phyloP scores from a whole-genome alignment of 176 grass and related monocot genomes.

The Cenchrus purpureus region DNA sequence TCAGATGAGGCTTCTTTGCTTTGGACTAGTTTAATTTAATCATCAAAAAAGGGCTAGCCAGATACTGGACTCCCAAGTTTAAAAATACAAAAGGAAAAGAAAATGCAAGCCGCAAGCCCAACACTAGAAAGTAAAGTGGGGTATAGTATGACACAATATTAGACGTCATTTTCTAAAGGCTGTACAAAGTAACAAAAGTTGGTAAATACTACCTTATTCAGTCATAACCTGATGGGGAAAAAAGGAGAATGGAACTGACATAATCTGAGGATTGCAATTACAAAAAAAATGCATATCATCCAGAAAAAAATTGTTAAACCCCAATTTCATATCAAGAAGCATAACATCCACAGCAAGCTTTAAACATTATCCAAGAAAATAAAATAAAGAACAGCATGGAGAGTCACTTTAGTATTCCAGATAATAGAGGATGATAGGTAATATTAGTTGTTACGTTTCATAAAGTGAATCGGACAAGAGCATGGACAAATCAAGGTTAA shows the following conservation, averaged over 20 bases:
- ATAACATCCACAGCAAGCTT: slow-evolving; percentile 11
- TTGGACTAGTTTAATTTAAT: neutral
- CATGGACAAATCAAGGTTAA: neutral
- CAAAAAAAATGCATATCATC: neutral
- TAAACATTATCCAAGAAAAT: neutral
- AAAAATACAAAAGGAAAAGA: neutral
- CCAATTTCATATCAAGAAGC: neutral
- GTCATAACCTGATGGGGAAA: neutral
- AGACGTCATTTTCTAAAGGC: neutral
- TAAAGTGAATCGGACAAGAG: neutral
- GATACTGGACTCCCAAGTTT: neutral
- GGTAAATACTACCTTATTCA: neutral
- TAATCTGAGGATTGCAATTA: neutral
- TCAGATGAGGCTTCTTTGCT: neutral
- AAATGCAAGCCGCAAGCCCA: neutral
- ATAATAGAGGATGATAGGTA: neutral
- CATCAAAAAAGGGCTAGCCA: slow-evolving; percentile 12
- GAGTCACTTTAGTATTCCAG: neutral
- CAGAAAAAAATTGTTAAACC: neutral
- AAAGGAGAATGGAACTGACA: neutral
- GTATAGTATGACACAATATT: neutral
- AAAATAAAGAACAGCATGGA: slow-evolving; percentile 16
- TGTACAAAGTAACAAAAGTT: neutral
- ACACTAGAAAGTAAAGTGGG: neutral
- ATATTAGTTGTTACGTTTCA: neutral